Conservation (phyloP, 257 asterid genomes). For the Ilex aquifolium region DNA sequence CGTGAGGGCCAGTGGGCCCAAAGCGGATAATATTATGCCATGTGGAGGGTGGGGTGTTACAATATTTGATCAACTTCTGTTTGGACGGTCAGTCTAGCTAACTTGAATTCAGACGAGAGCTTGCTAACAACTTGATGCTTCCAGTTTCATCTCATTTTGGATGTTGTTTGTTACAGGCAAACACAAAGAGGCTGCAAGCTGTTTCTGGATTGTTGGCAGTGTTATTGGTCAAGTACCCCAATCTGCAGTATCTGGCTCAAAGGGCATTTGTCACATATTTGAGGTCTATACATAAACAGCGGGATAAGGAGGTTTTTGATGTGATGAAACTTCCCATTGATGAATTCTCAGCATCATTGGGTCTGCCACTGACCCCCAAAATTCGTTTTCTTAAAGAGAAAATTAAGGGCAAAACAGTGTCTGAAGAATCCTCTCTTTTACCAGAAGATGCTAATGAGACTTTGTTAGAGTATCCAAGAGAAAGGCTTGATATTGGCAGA, state of each 20-base stretch:
- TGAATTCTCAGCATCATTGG: conserved; percentile 78
- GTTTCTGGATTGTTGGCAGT: conserved; percentile 77
- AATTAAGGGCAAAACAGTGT: conserved; percentile 48
- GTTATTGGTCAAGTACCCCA: conserved; percentile 74
- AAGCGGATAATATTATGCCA: too few species aligned
- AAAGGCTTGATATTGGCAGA: conserved; percentile 18
- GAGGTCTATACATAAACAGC: conserved; percentile 71
- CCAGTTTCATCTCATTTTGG: too few species aligned
- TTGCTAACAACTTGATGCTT: too few species aligned
- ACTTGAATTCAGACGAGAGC: too few species aligned
- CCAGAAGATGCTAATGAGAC: conserved; percentile 36
- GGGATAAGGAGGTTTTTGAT: conserved; percentile 83
- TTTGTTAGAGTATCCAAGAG: conserved; percentile 27
- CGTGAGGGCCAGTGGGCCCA: too few species aligned
- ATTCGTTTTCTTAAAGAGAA: conserved; percentile 70
- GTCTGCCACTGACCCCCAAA: conserved; percentile 96
- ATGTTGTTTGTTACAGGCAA: conserved; percentile 45
- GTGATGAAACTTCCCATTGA: conserved; percentile 71
- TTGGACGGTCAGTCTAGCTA: conserved; percentile 8
- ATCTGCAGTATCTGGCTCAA: conserved; percentile 68
- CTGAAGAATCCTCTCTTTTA: conserved; percentile 42
- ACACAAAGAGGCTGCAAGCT: conserved; percentile 63
- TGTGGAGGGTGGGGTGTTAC: too few species aligned
- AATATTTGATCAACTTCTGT: not conserved
- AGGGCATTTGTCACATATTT: conserved; percentile 84